Evolutionary conservation across 2,329 filamentous ascomycete genomes (phyloP).

Genomic region (Kalaharituber pfeilii): DNA sequence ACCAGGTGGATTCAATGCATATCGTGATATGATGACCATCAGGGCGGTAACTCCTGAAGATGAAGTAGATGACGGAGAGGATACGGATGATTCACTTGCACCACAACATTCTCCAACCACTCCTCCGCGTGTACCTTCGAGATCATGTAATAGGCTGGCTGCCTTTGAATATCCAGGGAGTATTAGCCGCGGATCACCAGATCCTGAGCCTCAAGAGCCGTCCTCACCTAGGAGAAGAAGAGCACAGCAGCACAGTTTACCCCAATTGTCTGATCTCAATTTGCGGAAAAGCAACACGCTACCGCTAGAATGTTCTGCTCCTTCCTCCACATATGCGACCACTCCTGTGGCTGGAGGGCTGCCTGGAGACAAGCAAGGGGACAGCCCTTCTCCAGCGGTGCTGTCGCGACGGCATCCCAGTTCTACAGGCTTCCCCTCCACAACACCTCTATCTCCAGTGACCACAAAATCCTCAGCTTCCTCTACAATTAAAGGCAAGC

Average conservation of each 20-base stretch:
- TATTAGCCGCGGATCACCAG: not conserved
- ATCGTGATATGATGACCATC: conserved; percentile 30
- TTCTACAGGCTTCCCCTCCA: not conserved
- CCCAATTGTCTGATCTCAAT: not conserved
- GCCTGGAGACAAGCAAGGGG: not conserved
- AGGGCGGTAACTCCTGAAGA: conserved; percentile 51
- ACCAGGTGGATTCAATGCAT: not conserved
- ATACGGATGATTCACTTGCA: conserved; percentile 13
- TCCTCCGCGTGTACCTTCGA: conserved; percentile 17
- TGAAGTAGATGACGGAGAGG: conserved; percentile 22
- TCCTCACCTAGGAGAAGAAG: not conserved
- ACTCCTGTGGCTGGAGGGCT: not conserved
- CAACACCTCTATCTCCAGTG: not conserved
- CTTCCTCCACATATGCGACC: not conserved
- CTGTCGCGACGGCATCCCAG: not conserved
- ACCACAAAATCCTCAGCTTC: not conserved
- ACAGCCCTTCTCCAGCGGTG: not conserved
- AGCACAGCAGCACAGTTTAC: not conserved
- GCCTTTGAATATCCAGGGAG: not conserved
- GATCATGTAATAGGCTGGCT: conserved; percentile 8
- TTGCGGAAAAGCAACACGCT: not conserved
- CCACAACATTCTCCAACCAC: conserved; percentile 16
- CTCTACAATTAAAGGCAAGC: not conserved
- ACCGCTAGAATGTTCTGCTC: not conserved
- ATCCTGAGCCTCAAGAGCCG: not conserved